Percentiles rank a stretch among this genome's conserved stretches.
These are phyloP conservation scores for Penicillium sp. DNA, from an alignment of 2,329 filamentous ascomycete genomes.

Conservation along the genomic window DNA sequence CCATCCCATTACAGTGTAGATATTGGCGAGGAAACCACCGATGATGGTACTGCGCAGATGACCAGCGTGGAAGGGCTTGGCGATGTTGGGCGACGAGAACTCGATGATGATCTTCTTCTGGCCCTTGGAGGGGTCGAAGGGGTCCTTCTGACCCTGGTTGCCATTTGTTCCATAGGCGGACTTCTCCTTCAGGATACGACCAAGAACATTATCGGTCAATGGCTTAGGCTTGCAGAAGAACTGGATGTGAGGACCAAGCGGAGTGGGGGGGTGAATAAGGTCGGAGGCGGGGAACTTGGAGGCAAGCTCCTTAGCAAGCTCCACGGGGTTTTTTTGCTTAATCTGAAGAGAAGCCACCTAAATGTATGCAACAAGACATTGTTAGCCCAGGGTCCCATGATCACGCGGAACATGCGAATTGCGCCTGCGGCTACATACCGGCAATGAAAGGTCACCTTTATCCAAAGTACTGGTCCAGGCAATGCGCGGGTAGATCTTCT, in stretches of 20 bases:
- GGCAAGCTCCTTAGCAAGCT: slow-evolving; percentile 48
- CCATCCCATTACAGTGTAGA: slow-evolving; percentile 55
- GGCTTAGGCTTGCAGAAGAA: slow-evolving; percentile 57
- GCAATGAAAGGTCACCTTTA: slow-evolving; percentile 40
- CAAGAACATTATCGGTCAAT: slow-evolving; percentile 50
- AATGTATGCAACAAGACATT: background rate
- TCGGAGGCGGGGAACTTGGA: slow-evolving; percentile 52
- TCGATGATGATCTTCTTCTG: slow-evolving; percentile 55
- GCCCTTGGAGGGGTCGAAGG: slow-evolving; percentile 47
- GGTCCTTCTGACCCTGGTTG: slow-evolving; percentile 51
- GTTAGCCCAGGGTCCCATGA: background rate
- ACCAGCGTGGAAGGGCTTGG: slow-evolving; percentile 58
- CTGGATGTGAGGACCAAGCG: slow-evolving; percentile 52
- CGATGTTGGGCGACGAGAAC: slow-evolving; percentile 60
- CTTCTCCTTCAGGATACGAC: slow-evolving; percentile 51
- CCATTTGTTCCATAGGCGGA: slow-evolving; percentile 53
- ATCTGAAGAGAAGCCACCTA: slow-evolving; percentile 39
- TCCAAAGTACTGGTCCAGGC: slow-evolving; percentile 41
- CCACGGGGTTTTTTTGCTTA: slow-evolving; percentile 54
- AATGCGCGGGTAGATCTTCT: slow-evolving; percentile 34
- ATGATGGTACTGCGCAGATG: slow-evolving; percentile 60
- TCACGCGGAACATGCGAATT: background rate
- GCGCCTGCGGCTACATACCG: slow-evolving; percentile 26
- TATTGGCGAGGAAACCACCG: slow-evolving; percentile 55
- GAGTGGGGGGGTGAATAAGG: slow-evolving; percentile 48